A percentile compares a stretch with the other conserved stretches of the same genome.
phyloP scores from a whole-genome alignment of 495 filamentous ascomycete genomes.

The Aspergillus sparsus region DNA sequence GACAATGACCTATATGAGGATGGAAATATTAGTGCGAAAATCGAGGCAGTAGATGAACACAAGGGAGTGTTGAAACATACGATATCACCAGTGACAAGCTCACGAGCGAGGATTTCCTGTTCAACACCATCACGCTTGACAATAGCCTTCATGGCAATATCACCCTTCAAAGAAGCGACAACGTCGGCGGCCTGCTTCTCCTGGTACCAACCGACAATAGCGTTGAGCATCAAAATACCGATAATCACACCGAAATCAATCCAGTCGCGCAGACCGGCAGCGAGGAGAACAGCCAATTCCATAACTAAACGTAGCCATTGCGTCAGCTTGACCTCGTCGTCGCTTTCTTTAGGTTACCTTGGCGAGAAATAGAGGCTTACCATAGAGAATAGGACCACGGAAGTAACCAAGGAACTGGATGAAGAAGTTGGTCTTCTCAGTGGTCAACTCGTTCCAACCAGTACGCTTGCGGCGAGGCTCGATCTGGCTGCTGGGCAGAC shows the following conservation, averaged over 20 bases:
- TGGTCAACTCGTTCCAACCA: slow-evolving; percentile 73
- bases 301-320: slow-evolving; percentile 56
- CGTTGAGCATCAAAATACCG: slow-evolving; percentile 79
- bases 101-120: slow-evolving; percentile 73
- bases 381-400: slow-evolving; percentile 81
- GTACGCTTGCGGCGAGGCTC: slow-evolving; percentile 65
- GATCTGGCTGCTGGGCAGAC: slow-evolving; percentile 59
- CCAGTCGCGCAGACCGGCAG: slow-evolving; percentile 80
- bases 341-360: slow-evolving; percentile 16
- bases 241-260: slow-evolving; percentile 85
- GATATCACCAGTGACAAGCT: slow-evolving; percentile 80
- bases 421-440: slow-evolving; percentile 78
- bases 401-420: slow-evolving; percentile 78
- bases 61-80: slow-evolving; percentile 47
- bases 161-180: slow-evolving; percentile 76
- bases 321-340: slow-evolving; percentile 2
- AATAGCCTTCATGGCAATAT: slow-evolving; percentile 76
- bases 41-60: neutral
- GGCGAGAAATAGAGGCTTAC: slow-evolving; percentile 44
- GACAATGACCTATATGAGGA: slow-evolving; percentile 56
- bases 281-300: slow-evolving; percentile 79
- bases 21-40: neutral
- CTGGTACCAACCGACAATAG: slow-evolving; percentile 81
- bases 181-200: slow-evolving; percentile 86
- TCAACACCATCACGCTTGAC: slow-evolving; percentile 73